These are phyloP conservation scores for Phytopythium mirpurense DNA, from an alignment of 352 stramenopile genomes.

Conservation along the genomic window DNA sequence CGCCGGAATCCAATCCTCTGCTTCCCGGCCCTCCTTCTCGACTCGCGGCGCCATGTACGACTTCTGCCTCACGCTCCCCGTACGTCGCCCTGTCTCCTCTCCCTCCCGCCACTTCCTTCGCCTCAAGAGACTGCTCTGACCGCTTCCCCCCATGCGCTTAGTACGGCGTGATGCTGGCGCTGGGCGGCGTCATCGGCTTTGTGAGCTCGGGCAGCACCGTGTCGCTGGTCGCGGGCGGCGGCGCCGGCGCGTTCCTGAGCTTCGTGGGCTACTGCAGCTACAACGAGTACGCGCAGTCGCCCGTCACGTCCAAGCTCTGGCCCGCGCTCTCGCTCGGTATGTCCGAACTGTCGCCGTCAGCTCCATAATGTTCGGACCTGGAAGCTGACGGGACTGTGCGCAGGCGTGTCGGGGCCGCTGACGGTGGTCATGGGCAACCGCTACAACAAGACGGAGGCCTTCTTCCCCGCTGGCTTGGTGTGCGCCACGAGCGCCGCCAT, in stretches of 20 bases:
- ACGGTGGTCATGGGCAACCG: slow-evolving; percentile 73
- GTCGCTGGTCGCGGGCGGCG: slow-evolving; percentile 54
- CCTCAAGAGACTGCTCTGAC: no score
- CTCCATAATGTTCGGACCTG: not conserved
- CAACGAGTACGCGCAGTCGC: slow-evolving; percentile 79
- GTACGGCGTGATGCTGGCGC: slow-evolving; percentile 68
- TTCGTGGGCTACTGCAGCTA: slow-evolving; percentile 83
- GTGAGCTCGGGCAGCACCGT: slow-evolving; percentile 69
- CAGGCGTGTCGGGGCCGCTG: slow-evolving; percentile 55
- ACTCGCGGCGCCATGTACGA: slow-evolving; percentile 55
- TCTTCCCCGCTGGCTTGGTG: slow-evolving; percentile 69
- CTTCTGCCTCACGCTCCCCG: slow-evolving; percentile 84
- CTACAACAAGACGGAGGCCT: slow-evolving; percentile 66
- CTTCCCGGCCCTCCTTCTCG: not conserved
- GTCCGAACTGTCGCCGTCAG: no score
- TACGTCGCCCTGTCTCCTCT: slow-evolving; percentile 25
- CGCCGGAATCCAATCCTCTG: not conserved
- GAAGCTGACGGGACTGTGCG: no score
- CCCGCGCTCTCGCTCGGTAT: slow-evolving; percentile 48
- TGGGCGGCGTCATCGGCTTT: slow-evolving; percentile 71
- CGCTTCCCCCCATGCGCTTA: no score
- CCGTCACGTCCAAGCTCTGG: slow-evolving; percentile 79
- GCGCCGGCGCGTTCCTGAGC: slow-evolving; percentile 64
- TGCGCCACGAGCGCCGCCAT: slow-evolving; percentile 61
- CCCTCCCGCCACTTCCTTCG: not conserved